Evolutionary conservation across 441 rosid genomes (phyloP).

Genomic region (Pelargonium australe): DNA sequence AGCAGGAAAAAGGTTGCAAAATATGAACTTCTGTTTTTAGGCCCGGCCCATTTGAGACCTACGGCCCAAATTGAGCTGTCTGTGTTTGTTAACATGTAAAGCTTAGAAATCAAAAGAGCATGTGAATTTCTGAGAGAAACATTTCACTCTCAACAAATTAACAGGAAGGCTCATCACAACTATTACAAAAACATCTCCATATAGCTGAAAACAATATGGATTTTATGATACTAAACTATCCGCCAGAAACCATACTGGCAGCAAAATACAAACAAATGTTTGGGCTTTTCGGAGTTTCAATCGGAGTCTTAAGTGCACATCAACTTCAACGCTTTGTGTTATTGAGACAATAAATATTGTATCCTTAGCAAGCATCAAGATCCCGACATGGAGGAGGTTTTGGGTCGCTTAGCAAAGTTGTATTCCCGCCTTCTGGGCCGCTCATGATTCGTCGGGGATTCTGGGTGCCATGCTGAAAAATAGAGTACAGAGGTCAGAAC

Average conservation of each 20-base stretch:
- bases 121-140: too few relatives aligned
- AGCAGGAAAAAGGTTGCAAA: too few relatives aligned
- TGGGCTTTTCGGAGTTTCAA: conserved; percentile 17
- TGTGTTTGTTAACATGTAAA: too few relatives aligned
- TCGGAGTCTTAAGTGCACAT: conserved; percentile 19
- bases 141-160: too few relatives aligned
- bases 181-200: too few relatives aligned
- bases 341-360: conserved; percentile 31
- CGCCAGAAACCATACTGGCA: conserved; percentile 9
- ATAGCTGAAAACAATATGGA: too few relatives aligned
- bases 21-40: too few relatives aligned
- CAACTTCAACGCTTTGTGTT: conserved; percentile 35
- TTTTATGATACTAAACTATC: too few relatives aligned
- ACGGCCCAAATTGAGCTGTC: too few relatives aligned
- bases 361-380: conserved; percentile 77
- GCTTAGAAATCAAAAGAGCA: too few relatives aligned
- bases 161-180: too few relatives aligned
- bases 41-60: too few relatives aligned
- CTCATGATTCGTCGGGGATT: conserved; percentile 68
- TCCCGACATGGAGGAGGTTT: conserved; percentile 90
- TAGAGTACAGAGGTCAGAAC: conserved; percentile 4
- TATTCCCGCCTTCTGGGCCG: conserved; percentile 98
- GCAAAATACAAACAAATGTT: conserved; percentile 23
- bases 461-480: conserved; percentile 83
- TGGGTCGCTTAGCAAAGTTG: conserved; percentile 67